These are phyloP conservation scores for Beta lomatogona DNA, from an alignment of 179 eudicot species.

Conservation along the genomic window DNA sequence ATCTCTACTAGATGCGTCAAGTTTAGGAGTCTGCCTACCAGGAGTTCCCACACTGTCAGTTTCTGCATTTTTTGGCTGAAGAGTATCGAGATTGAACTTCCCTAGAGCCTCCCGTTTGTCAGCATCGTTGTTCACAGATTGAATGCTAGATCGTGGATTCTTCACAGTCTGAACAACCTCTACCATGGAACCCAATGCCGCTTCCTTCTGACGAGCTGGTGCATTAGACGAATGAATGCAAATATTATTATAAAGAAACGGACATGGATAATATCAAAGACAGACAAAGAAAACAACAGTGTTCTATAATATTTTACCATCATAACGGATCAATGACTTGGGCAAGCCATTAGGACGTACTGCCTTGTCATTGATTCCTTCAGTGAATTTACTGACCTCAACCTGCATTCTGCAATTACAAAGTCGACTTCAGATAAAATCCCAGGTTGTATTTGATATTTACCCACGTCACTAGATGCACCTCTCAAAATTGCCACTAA, in stretches of 20 bases:
- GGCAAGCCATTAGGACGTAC: constrained; percentile 94
- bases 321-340: constrained; percentile 89
- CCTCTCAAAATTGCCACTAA: neutral
- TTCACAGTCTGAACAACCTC: constrained; percentile 96
- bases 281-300: neutral
- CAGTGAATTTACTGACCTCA: constrained; percentile 97
- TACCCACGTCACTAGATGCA: neutral
- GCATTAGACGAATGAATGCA: constrained; percentile 23
- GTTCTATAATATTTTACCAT: constrained; percentile 45
- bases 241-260: no score
- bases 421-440: constrained; percentile 20
- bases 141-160: constrained; percentile 58
- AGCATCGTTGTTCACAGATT: constrained; percentile 36
- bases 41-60: constrained; percentile 43
- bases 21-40: constrained; percentile 51
- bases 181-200: constrained; percentile 81
- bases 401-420: constrained; percentile 88
- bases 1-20: constrained; percentile 40
- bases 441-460: neutral
- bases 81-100: constrained; percentile 43
- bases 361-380: constrained; percentile 80
- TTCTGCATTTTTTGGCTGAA: constrained; percentile 55
- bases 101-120: constrained; percentile 42
- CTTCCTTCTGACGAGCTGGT: constrained; percentile 95
- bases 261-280: constrained; percentile 4